phyloP scores from a whole-genome alignment of 768 basidiomycete genomes.

The Candolleomyces aberdarensis region DNA sequence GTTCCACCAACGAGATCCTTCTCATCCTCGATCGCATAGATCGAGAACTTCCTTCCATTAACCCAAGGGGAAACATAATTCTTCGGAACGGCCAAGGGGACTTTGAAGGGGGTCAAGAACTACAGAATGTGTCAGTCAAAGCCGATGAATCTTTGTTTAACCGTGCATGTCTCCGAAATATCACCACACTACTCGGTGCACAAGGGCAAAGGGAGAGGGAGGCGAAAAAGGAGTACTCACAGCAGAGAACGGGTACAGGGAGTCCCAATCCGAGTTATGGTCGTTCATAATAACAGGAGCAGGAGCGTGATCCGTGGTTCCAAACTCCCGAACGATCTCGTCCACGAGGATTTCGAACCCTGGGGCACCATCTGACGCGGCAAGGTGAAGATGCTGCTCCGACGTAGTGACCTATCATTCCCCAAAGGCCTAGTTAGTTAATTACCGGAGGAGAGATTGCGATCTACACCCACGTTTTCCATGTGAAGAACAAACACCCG shows the following conservation, averaged over 20 bases:
- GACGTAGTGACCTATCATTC: conserved; percentile 58
- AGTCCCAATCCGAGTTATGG: conserved; percentile 86
- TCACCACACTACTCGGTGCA: background rate
- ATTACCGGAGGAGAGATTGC: background rate
- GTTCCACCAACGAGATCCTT: conserved; percentile 57
- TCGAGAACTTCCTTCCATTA: conserved; percentile 37
- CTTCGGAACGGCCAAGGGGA: conserved; percentile 54
- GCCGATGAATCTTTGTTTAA: too few relatives aligned
- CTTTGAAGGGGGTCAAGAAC: conserved; percentile 84
- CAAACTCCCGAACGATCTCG: conserved; percentile 60
- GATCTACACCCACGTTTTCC: conserved; percentile 67
- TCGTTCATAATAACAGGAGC: conserved; percentile 62
- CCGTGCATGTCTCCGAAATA: background rate
- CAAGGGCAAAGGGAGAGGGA: background rate
- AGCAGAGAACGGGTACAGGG: conserved; percentile 75
- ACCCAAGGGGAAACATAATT: conserved; percentile 52
- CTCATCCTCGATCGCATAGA: conserved; percentile 56
- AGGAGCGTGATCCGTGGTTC: conserved; percentile 36
- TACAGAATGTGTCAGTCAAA: conserved; percentile 21
- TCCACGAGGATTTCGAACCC: conserved; percentile 63
- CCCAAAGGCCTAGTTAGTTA: background rate
- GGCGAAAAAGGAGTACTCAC: conserved; percentile 35
- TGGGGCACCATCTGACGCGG: conserved; percentile 78
- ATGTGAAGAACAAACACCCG: conserved; percentile 78
- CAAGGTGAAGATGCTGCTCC: conserved; percentile 76